Conservation (phyloP, 768 basidiomycete genomes). For the Trametes cubensis region DNA sequence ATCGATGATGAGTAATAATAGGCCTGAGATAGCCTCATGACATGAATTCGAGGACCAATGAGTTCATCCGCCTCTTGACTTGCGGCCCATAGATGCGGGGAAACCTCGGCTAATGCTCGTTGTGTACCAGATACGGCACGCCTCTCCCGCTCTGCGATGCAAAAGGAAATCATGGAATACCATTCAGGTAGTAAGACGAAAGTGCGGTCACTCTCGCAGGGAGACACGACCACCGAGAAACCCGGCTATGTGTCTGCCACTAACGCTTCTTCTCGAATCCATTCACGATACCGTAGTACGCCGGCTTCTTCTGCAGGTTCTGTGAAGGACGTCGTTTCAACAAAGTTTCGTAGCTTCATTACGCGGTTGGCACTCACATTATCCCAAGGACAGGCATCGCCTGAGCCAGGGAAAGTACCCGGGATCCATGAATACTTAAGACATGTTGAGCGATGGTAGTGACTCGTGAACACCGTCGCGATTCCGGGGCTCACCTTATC, state of each 20-base stretch:
- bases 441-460: too few species aligned
- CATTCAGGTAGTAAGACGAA: too few species aligned
- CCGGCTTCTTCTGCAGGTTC: slow-evolving; percentile 10
- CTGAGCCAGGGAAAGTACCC: slow-evolving; percentile 35
- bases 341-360: not conserved
- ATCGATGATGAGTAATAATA: not conserved
- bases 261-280: not conserved
- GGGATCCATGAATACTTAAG: slow-evolving; percentile 39
- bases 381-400: slow-evolving; percentile 35
- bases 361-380: slow-evolving; percentile 20
- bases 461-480: too few species aligned
- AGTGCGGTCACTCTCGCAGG: not conserved
- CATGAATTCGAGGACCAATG: too few species aligned
- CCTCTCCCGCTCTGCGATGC: too few species aligned
- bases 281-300: slow-evolving; percentile 10
- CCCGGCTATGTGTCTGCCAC: not conserved
- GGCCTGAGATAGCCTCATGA: not conserved
- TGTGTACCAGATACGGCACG: too few species aligned
- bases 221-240: not conserved
- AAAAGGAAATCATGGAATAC: too few species aligned
- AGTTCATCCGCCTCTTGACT: too few species aligned
- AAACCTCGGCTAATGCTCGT: too few species aligned
- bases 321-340: not conserved
- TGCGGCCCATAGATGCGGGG: too few species aligned
- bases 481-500: slow-evolving; percentile 32